Conservation (phyloP, 129 eudicot genomes). For the Glebionis coronaria region DNA sequence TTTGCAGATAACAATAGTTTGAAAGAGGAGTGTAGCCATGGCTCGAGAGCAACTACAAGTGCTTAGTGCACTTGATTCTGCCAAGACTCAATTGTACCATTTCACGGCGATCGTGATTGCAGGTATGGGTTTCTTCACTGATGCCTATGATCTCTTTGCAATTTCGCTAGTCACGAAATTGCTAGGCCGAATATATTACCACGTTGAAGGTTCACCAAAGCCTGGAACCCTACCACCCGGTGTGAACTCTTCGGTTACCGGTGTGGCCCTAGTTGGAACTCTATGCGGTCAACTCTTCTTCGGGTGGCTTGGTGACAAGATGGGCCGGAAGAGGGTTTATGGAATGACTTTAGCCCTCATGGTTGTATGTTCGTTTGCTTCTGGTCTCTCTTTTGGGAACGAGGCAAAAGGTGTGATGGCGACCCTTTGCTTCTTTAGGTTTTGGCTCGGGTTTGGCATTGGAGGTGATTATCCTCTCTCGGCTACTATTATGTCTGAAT, state of each 20-base stretch:
- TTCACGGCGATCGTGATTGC: slow-evolving; percentile 15
- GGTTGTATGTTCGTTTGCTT: slow-evolving; percentile 17
- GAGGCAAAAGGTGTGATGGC: slow-evolving; percentile 7
- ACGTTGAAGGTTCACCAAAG: background rate
- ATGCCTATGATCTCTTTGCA: slow-evolving; percentile 17
- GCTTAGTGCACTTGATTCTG: slow-evolving; percentile 10
- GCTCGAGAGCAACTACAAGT: slow-evolving; percentile 18
- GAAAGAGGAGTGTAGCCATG: slow-evolving; percentile 4
- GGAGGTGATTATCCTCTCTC: slow-evolving; percentile 25
- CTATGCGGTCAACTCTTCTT: slow-evolving; percentile 19
- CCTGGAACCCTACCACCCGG: slow-evolving; percentile 14
- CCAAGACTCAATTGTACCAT: slow-evolving; percentile 20
- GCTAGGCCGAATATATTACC: slow-evolving; percentile 17
- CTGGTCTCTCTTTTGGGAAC: slow-evolving; percentile 18
- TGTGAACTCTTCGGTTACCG: slow-evolving; percentile 11
- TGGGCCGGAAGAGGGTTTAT: slow-evolving; percentile 17
- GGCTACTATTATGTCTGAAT: slow-evolving; percentile 24
- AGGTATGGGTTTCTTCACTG: slow-evolving; percentile 25
- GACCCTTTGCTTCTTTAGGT: slow-evolving; percentile 19
- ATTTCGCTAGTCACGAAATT: slow-evolving; percentile 9
- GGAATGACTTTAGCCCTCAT: slow-evolving; percentile 16
- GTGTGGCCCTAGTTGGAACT: slow-evolving; percentile 14
- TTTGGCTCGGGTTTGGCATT: slow-evolving; percentile 28
- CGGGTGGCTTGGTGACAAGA: slow-evolving; percentile 19
- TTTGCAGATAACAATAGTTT: background rate